Conservation (phyloP, 2,329 filamentous ascomycete species). For the Coniella vitis region DNA sequence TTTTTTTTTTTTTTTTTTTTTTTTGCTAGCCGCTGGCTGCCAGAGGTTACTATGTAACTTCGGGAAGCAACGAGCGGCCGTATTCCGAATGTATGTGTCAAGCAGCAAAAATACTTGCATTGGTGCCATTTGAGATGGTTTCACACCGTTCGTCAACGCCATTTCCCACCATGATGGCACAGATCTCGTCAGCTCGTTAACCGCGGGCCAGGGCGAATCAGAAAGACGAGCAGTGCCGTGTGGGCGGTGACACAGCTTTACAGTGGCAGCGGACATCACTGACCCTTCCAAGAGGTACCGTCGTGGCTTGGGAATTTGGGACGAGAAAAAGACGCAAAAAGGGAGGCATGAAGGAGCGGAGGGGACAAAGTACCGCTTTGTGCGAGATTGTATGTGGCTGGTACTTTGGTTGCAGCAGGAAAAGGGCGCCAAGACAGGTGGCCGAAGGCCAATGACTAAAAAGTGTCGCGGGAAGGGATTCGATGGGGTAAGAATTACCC, state of each 20-base stretch:
- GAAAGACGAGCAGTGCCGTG: background rate
- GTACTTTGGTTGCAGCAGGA: background rate
- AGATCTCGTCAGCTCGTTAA: background rate
- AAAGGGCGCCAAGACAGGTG: conserved; percentile 1
- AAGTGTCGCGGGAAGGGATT: conserved; percentile 16
- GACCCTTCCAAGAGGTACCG: conserved; percentile 4
- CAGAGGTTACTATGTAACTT: background rate
- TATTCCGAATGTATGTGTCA: too few relatives aligned
- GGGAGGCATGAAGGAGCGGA: conserved; percentile 2
- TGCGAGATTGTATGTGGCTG: background rate
- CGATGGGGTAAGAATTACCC: conserved; percentile 25
- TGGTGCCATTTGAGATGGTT: background rate
- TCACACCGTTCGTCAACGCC: background rate
- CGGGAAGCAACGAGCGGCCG: background rate
- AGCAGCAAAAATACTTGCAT: too few relatives aligned
- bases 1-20: too few relatives aligned
- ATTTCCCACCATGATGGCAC: conserved; percentile 1
- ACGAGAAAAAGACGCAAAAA: background rate
- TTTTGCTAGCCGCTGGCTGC: too few relatives aligned
- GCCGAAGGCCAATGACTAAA: conserved; percentile 13
- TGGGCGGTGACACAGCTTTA: background rate
- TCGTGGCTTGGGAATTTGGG: background rate
- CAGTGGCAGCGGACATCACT: conserved; percentile 8
- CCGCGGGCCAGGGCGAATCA: background rate
- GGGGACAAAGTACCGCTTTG: background rate